Conservation (phyloP, 805 yeast genomes). For the Kluyveromyces wickerhamii region DNA sequence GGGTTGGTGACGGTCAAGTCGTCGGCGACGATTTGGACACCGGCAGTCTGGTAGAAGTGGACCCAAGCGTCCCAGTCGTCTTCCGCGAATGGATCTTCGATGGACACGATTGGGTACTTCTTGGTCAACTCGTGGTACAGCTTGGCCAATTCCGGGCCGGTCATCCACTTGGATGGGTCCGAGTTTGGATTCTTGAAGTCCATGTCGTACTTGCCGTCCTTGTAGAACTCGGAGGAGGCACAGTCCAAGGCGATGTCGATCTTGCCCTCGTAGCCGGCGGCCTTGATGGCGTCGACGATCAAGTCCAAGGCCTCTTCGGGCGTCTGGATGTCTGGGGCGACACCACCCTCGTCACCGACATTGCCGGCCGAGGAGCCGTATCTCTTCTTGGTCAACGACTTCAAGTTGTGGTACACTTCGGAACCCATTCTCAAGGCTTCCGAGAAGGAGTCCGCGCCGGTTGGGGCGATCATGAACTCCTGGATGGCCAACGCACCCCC, state of each 20-base stretch:
- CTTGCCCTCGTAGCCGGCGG: constrained; percentile 93
- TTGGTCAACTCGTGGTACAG: constrained; percentile 71
- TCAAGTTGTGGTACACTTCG: constrained; percentile 96
- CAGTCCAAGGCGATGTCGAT: constrained; percentile 90
- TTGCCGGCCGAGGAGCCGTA: constrained; percentile 99
- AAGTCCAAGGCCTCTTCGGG: constrained; percentile 97
- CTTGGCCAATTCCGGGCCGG: constrained; percentile 80
- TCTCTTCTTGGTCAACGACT: constrained; percentile 83
- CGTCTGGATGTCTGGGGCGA: constrained; percentile 94
- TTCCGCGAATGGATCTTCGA: constrained; percentile 99
- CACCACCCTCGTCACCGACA: constrained; percentile 99
- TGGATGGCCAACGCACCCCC: constrained; percentile 99
- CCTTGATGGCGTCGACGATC: constrained; percentile 79
- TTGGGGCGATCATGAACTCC: constrained; percentile 99
- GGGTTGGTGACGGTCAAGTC: constrained; percentile 99
- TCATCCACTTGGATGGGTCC: constrained; percentile 83
- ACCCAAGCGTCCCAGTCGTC: constrained; percentile 99
- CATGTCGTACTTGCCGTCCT: constrained; percentile 93
- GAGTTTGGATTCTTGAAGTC: constrained; percentile 97
- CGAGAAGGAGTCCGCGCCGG: constrained; percentile 80
- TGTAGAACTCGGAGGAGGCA: constrained; percentile 96
- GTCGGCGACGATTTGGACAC: constrained; percentile 92
- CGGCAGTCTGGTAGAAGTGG: constrained; percentile 68
- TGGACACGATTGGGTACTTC: constrained; percentile 95
- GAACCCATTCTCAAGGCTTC: constrained; percentile 96